These are phyloP conservation scores for Guadua angustifolia DNA, from an alignment of 176 grass and related monocot species.

Conservation along the genomic window DNA sequence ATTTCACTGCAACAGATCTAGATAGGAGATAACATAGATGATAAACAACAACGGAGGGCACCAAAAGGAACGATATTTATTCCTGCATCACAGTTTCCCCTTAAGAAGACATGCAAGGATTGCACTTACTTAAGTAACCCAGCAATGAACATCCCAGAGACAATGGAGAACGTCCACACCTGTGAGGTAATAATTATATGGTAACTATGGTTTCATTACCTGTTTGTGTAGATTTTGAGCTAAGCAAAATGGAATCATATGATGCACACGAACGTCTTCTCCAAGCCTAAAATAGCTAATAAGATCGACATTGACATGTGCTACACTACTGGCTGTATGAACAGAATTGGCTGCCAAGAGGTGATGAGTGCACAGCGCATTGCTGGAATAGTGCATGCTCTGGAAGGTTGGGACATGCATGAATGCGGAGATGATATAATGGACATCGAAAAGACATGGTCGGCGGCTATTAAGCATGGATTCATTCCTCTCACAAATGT, in stretches of 20 bases:
- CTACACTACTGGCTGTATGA: slow-evolving; percentile 12
- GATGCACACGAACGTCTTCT: not conserved
- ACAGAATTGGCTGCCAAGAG: slow-evolving; percentile 94
- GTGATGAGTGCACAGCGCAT: slow-evolving; percentile 86
- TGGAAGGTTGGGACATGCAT: slow-evolving; percentile 69
- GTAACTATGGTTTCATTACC: not conserved
- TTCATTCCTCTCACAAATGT: slow-evolving; percentile 55
- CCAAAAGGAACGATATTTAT: slow-evolving; percentile 61
- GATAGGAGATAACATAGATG: slow-evolving; percentile 79
- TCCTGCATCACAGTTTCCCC: slow-evolving; percentile 70
- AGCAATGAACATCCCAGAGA: slow-evolving; percentile 75
- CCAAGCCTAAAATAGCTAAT: slow-evolving; percentile 24
- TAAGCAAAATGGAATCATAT: not conserved
- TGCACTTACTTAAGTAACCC: slow-evolving; percentile 77
- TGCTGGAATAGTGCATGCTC: slow-evolving; percentile 74
- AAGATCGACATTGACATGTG: not conserved
- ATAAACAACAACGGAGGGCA: slow-evolving; percentile 63
- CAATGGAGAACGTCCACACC: slow-evolving; percentile 70
- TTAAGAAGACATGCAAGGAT: slow-evolving; percentile 70
- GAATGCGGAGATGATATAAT: slow-evolving; percentile 67
- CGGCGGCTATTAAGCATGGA: slow-evolving; percentile 61
- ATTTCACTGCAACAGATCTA: slow-evolving; percentile 56
- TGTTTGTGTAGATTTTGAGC: slow-evolving; percentile 19
- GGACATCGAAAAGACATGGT: slow-evolving; percentile 64
- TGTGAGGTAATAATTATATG: slow-evolving; percentile 66